phyloP scores from a whole-genome alignment of 2,329 filamentous ascomycete species.

The Fusarium nematophilum region DNA sequence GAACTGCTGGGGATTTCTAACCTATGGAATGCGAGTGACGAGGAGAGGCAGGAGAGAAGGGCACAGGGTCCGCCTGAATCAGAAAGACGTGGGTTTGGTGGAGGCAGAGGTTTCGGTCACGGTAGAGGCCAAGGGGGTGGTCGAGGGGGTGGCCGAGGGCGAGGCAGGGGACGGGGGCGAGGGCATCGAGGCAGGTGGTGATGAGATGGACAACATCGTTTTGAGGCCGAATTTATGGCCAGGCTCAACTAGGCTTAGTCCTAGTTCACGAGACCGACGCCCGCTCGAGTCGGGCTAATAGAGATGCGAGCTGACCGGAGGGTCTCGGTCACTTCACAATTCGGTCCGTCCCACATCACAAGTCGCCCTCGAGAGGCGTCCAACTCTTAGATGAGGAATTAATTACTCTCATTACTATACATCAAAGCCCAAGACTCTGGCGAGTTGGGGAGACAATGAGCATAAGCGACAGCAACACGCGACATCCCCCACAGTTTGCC shows the following conservation, averaged over 20 bases:
- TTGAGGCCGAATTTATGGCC: too few species aligned
- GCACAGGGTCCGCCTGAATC: constrained; percentile 65
- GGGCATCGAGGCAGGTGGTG: constrained; percentile 40
- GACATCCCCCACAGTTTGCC: background rate
- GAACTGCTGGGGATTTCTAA: constrained; percentile 81
- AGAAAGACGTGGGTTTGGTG: constrained; percentile 50
- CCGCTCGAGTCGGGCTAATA: background rate
- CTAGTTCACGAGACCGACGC: background rate
- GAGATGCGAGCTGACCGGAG: background rate
- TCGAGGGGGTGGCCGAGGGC: constrained; percentile 46
- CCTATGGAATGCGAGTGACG: constrained; percentile 76
- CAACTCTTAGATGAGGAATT: too few species aligned
- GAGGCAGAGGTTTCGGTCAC: constrained; percentile 51
- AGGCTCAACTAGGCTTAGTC: background rate
- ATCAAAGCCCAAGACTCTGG: too few species aligned
- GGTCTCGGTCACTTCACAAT: background rate
- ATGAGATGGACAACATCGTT: background rate
- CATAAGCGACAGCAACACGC: background rate
- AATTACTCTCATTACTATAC: too few species aligned
- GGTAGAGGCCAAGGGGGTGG: constrained; percentile 53
- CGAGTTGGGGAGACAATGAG: too few species aligned
- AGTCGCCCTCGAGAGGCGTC: background rate
- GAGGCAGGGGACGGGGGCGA: constrained; percentile 41
- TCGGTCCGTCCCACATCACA: background rate
- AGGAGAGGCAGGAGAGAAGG: constrained; percentile 73